Percentiles rank a stretch among this genome's conserved stretches.
phyloP scores from a whole-genome alignment of 805 yeast species.

The Metschnikowia lochheadii region DNA sequence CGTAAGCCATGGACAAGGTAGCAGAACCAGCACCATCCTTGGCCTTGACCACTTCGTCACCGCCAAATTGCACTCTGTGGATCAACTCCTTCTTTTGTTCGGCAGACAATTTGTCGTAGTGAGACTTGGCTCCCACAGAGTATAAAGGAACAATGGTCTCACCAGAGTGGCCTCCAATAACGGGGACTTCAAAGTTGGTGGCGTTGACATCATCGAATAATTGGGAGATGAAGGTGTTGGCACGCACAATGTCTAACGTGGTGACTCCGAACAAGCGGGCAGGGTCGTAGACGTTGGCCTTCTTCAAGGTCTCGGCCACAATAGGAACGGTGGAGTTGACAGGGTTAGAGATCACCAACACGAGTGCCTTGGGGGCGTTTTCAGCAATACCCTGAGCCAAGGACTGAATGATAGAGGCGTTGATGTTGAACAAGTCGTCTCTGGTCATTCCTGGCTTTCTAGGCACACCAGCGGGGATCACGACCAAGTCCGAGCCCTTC shows the following conservation, averaged over 20 bases:
- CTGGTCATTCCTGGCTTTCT: slow-evolving; percentile 95
- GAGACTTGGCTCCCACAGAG: slow-evolving; percentile 40
- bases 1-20: slow-evolving; percentile 92
- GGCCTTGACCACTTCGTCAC: slow-evolving; percentile 95
- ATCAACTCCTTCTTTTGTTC: slow-evolving; percentile 35
- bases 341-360: slow-evolving; percentile 86
- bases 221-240: slow-evolving; percentile 73
- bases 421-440: slow-evolving; percentile 81
- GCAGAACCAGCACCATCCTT: slow-evolving; percentile 95
- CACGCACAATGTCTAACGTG: slow-evolving; percentile 81
- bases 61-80: slow-evolving; percentile 58
- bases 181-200: slow-evolving; percentile 61
- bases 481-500: slow-evolving; percentile 44
- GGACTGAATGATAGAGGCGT: slow-evolving; percentile 73
- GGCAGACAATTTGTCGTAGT: slow-evolving; percentile 32
- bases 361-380: slow-evolving; percentile 68
- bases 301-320: slow-evolving; percentile 73
- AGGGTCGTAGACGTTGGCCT: slow-evolving; percentile 65
- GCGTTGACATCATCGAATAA: slow-evolving; percentile 42
- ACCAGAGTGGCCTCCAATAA: slow-evolving; percentile 94
- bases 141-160: slow-evolving; percentile 88
- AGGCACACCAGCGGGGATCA: slow-evolving; percentile 85
- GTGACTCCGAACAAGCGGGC: slow-evolving; percentile 82
- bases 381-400: slow-evolving; percentile 73
- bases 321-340: slow-evolving; percentile 92